Conservation (phyloP, 305 asterid species). For the Fraxinus greggii region DNA sequence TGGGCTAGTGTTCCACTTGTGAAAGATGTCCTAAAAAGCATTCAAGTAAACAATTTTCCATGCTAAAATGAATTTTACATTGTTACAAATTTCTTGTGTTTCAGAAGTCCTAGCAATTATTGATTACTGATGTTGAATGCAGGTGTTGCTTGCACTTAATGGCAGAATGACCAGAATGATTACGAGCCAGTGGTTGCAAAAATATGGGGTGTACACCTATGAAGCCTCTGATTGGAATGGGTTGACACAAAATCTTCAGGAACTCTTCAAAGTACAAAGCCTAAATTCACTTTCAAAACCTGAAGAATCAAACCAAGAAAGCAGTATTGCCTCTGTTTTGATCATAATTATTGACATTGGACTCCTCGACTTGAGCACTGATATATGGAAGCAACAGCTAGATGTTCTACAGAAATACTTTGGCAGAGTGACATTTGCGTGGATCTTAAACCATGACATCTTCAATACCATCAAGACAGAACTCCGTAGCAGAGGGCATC, state of each 20-base stretch:
- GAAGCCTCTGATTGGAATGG: constrained; percentile 87
- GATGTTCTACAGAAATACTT: constrained; percentile 54
- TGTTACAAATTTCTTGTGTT: neutral
- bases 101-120: constrained; percentile 10
- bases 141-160: constrained; percentile 87
- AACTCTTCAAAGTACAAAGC: constrained; percentile 31
- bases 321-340: constrained; percentile 28
- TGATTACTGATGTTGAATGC: constrained; percentile 34
- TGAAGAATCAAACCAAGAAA: constrained; percentile 29
- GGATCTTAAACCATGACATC: constrained; percentile 76
- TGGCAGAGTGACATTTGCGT: constrained; percentile 60
- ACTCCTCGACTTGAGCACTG: constrained; percentile 71
- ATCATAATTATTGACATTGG: constrained; percentile 65
- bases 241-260: constrained; percentile 59
- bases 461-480: constrained; percentile 61
- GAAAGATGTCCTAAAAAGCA: neutral
- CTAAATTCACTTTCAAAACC: constrained; percentile 26
- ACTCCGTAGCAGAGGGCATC: constrained; percentile 66
- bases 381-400: constrained; percentile 81
- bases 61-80: neutral
- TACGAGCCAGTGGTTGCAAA: constrained; percentile 60
- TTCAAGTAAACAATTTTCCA: neutral
- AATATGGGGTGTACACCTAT: constrained; percentile 48
- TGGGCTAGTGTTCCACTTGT: neutral
- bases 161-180: constrained; percentile 63